Percentiles rank a stretch among this genome's conserved stretches.
Evolutionary conservation across 345 rosid species (phyloP).

Genomic region (Citrus trifoliata): DNA sequence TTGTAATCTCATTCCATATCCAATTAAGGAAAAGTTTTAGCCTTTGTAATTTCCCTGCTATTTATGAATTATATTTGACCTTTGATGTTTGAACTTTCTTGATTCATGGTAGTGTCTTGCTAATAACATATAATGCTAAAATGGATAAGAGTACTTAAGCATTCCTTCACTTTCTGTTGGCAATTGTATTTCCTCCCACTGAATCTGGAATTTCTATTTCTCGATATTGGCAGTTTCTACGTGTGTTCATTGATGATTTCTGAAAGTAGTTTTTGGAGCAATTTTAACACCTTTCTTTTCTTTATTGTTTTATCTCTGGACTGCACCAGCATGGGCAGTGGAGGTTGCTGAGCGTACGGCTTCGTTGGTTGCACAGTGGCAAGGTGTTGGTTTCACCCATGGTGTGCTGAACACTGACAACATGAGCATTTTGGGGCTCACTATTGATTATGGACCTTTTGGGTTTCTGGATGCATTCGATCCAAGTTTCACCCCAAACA

Average conservation of each 20-base stretch:
- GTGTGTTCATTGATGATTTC: neutral
- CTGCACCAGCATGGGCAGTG: slow-evolving; percentile 79
- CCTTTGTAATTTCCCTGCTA: neutral
- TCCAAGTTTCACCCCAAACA: slow-evolving; percentile 94
- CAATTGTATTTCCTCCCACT: neutral
- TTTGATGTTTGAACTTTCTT: neutral
- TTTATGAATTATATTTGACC: neutral
- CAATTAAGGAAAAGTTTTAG: neutral
- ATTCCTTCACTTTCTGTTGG: neutral
- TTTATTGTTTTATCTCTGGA: slow-evolving; percentile 6
- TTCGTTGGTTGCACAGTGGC: slow-evolving; percentile 84
- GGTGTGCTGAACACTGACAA: slow-evolving; percentile 98
- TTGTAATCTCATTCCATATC: neutral
- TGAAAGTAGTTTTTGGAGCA: neutral
- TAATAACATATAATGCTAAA: neutral
- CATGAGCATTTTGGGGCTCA: slow-evolving; percentile 95
- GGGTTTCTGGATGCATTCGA: slow-evolving; percentile 99
- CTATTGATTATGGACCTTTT: slow-evolving; percentile 96
- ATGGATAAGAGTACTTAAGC: neutral
- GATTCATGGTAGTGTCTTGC: neutral
- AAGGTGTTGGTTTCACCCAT: slow-evolving; percentile 97
- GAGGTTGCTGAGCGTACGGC: slow-evolving; percentile 94
- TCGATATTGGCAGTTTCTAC: neutral
- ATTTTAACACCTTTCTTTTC: slow-evolving; percentile 13
- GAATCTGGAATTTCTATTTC: neutral